Evolutionary conservation across 1,284 basidiomycete species (phyloP), one percentile per base, ranked within the genome.

Genomic region (Grifola frondosa): DNA sequence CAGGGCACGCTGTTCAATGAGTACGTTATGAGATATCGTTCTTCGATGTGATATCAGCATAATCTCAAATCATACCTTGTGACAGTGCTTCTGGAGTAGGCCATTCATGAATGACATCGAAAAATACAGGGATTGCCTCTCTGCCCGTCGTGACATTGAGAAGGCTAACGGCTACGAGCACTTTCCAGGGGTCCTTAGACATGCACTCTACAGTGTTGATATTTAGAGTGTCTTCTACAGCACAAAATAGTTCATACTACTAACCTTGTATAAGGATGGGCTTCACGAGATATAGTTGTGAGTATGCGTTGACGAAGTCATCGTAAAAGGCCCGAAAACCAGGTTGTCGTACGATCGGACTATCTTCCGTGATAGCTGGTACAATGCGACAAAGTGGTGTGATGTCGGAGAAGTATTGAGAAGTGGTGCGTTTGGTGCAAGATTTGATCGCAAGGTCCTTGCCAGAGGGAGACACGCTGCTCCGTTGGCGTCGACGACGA

Each of bases 121-220:
- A 77, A 55, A 85, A 83, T 6, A 75, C 61, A 3, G 78, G 78
- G 20, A 81, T 67, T 9, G 78, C 73, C 19, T 67, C 52, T 51
- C 63, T 71, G n/a, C 74, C 77, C 0, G 69, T 57, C 0, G 80
- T 80, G 58, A 78, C 78, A 55, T 81, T 81, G 9, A 81, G 66
- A 5, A 81, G 63, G 20, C 69, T 78, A 12, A 74, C 72, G 1
- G 74, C 76, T 11, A 81, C 62, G 11, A 81, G 60, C 7, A 81
- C 53, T 50, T 74, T 79, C 76, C 77, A 81, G 11, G 76, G 74
- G 50, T 78, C 69, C 29, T 70, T 48, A 0, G 73, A 66, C 11
- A 81, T 61, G 21, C 56, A 47, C 52, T 79, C 78, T 80, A n/a
- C n/a, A n/a, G n/a, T n/a, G n/a, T n/a, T 11, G 7, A 25, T 11